These are phyloP conservation scores for Hymenoscyphus scutula DNA, from an alignment of 2,329 filamentous ascomycete genomes.

Conservation along the genomic window DNA sequence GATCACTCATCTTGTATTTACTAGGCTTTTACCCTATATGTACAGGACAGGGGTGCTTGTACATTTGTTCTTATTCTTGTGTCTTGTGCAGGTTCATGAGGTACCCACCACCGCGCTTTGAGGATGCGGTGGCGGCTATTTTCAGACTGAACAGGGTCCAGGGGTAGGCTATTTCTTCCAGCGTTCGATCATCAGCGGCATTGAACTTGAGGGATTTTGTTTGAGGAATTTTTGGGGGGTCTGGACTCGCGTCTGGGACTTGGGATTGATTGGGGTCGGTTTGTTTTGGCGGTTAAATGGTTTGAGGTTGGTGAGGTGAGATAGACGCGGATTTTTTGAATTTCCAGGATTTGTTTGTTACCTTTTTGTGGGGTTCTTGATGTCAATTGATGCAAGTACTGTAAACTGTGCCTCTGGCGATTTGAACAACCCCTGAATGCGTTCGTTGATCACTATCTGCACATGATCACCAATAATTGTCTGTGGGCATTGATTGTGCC, in stretches of 20 bases:
- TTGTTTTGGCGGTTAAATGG: neutral
- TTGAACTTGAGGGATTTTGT: neutral
- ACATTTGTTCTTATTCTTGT: too few species aligned
- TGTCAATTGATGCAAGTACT: neutral
- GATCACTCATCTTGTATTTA: too few species aligned
- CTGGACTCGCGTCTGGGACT: neutral
- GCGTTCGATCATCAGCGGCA: neutral
- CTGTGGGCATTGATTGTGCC: neutral
- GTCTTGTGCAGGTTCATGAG: too few species aligned
- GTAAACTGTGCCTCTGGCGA: neutral
- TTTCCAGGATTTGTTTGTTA: neutral
- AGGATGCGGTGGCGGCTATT: too few species aligned
- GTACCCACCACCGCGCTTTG: too few species aligned
- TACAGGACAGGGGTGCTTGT: too few species aligned
- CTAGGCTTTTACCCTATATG: too few species aligned
- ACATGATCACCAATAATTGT: neutral
- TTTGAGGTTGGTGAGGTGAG: neutral
- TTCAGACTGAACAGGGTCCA: too few species aligned
- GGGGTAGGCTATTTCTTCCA: too few species aligned
- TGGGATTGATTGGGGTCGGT: neutral
- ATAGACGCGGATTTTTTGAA: neutral
- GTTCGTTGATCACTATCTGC: neutral
- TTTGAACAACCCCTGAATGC: neutral
- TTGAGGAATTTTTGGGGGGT: neutral
- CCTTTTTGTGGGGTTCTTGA: neutral